Percentiles rank a stretch among this genome's conserved stretches.
phyloP scores from a whole-genome alignment of 2,329 filamentous ascomycete species.

The Leptographium wingfieldii region DNA sequence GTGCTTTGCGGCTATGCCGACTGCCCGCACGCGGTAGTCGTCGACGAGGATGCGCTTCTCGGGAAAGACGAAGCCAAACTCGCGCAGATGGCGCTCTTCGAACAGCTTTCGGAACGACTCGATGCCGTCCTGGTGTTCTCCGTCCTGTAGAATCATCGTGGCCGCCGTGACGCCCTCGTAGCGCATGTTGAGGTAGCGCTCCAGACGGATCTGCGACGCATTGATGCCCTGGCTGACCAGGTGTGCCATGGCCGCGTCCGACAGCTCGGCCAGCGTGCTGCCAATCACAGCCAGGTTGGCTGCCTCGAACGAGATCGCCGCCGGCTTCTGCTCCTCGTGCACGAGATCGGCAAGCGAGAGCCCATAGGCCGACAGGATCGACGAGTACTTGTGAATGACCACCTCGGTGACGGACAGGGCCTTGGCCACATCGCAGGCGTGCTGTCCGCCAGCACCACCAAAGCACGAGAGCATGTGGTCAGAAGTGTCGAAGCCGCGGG shows the following conservation, averaged over 20 bases:
- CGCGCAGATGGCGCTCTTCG: constrained; percentile 54
- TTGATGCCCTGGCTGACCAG: constrained; percentile 50
- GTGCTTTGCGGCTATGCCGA: constrained; percentile 48
- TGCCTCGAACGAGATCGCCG: background rate
- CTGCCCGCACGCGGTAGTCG: constrained; percentile 55
- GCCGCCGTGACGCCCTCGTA: constrained; percentile 83
- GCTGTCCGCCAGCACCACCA: constrained; percentile 59
- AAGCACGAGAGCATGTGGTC: constrained; percentile 60
- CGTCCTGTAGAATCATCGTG: constrained; percentile 49
- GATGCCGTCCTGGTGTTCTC: constrained; percentile 40
- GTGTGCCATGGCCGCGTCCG: constrained; percentile 23
- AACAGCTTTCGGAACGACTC: constrained; percentile 36
- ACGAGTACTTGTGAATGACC: constrained; percentile 56
- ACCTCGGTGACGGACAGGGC: constrained; percentile 58
- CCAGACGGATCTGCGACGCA: constrained; percentile 52
- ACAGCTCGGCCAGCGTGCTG: background rate
- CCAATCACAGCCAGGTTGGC: background rate
- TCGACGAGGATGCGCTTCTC: constrained; percentile 61
- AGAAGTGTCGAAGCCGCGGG: constrained; percentile 56
- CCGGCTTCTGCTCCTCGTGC: constrained; percentile 19
- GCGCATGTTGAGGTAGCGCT: constrained; percentile 88
- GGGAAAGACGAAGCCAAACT: constrained; percentile 55
- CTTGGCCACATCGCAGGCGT: constrained; percentile 56
- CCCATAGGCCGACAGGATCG: constrained; percentile 35
- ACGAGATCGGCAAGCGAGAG: constrained; percentile 25